Base-by-base conservation (phyloP, 2,329 filamentous ascomycete genomes). In the Fusarium anguioides region DNA sequence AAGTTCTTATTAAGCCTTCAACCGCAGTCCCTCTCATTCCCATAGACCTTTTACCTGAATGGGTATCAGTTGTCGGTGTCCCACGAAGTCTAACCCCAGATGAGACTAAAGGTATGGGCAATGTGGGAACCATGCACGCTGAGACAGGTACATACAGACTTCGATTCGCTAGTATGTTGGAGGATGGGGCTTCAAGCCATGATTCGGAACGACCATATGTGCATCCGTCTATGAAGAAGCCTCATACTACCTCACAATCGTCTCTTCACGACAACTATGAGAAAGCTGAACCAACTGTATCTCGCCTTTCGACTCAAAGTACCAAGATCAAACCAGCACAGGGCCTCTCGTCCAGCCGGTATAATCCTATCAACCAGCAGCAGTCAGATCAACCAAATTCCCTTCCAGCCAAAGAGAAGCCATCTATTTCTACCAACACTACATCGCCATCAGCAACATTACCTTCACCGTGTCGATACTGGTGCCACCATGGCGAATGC, bases 11-110 rank as follows among this genome's bases (percentile, higher is more conserved):
- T 20, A 64, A 68, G 4, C 76, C 75, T 0, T 78, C 76, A 5
- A 72, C 74, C 8, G 78, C 84, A 5, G 83, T 87, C 2, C 86
- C 85, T 8, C 79, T 87, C n/a, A 78, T 87, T n/a, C 79, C 85
- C 1, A 73, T 81, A 14, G 85, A 87, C 70, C 78, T 86, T 60
- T 79, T 87, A 0, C 84, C 84, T 0, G 71, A 75, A 3, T 82
- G 81, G 77, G 63, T 86, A 6, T 74, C 81, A 7, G 70, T 84
- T 12, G 57, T 77, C 31, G 81, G 80, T 23, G 75, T 83, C 5
- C 82, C 84, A 5, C 81, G 82, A 8, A 67, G 77, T 49, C 74
- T 85, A 14, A 68, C 64, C 5, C 62, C 75, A 8, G 75, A 79
- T 33, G 76, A 84, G 53, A 79, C 78, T 3, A 64, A 61, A 7